Percentiles rank a stretch among this genome's conserved stretches.
Evolutionary conservation across 495 filamentous ascomycete genomes (phyloP).

Genomic region (Jackrogersella multiformis): DNA sequence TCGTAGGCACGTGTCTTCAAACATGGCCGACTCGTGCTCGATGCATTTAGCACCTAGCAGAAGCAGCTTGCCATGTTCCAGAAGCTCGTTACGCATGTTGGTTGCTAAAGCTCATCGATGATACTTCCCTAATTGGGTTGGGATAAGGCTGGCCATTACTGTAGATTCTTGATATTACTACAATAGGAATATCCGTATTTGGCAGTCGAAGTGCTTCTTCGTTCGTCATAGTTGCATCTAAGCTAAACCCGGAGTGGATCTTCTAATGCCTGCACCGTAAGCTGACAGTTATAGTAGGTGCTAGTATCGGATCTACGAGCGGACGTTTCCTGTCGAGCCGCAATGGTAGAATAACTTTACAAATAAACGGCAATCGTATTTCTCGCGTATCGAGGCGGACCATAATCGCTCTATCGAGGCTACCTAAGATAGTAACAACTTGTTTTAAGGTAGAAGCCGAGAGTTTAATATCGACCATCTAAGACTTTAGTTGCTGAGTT

Average conservation of each 20-base stretch:
- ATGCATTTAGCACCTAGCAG: neutral
- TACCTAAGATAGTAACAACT: conserved; percentile 4
- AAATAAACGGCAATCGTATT: conserved; percentile 10
- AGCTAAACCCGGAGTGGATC: conserved; percentile 16
- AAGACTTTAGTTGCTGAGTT: conserved; percentile 1
- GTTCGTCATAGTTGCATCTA: conserved; percentile 24
- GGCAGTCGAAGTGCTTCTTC: conserved; percentile 7
- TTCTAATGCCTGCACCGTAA: conserved; percentile 10
- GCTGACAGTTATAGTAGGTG: conserved; percentile 5
- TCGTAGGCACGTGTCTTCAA: neutral
- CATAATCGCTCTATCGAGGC: conserved; percentile 1
- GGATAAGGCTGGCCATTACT: conserved; percentile 35
- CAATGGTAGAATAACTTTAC: conserved; percentile 1
- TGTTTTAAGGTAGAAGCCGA: conserved; percentile 11
- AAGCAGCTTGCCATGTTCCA: conserved; percentile 14
- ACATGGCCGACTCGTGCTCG: neutral
- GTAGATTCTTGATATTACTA: conserved; percentile 34
- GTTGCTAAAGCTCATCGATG: conserved; percentile 9
- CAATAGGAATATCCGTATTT: conserved; percentile 11
- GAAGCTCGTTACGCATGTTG: conserved; percentile 17
- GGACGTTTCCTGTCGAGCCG: conserved; percentile 1
- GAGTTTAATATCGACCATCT: conserved; percentile 1
- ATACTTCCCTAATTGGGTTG: conserved; percentile 25
- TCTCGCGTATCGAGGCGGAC: conserved; percentile 4
- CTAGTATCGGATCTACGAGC: conserved; percentile 1